Base-by-base conservation (phyloP, 2,329 filamentous ascomycete species). In the Colletotrichum sidae region DNA sequence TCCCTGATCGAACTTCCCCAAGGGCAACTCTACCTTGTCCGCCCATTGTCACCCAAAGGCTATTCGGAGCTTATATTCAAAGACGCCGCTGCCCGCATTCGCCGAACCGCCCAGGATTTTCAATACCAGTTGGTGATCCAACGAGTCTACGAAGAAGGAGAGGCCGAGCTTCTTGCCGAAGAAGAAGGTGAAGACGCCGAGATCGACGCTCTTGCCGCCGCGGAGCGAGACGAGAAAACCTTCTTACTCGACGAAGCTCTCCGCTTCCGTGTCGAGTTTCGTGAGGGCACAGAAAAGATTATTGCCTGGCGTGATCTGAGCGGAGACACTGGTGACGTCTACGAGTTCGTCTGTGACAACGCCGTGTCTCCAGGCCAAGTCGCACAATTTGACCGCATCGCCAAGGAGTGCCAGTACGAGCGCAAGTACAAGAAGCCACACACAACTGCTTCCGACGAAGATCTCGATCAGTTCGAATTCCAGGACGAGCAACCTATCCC, bases 1-100 rank as follows among this genome's bases (percentile, higher is more conserved):
- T 92, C 93, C 52, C 89, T 99, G 75, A 93, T 97, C 79, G 94
- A 98, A 77, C 90, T 99, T 47, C 90, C 94, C 13, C 94, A 98
- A 79, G 96, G 96, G 75, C 94, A 98, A 79, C 92, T 99, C 49
- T 99, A 97, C 79, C 91, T 99, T 71, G 96, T 99, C 72, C 92
- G 96, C 72, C 96, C 96, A 10, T 88, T 93, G 54, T 98, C 95
- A 8, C 94, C 95, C 62, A 99, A 99, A 79, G 96, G 96, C 70
- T 98, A 97, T 78, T 97, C 95, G 2, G 96, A 99, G 79, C 93
- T 98, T 76, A 97, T 99, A 79, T 99, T 97, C 86, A 97, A 96
- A 79, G 96, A 99, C 88, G 92, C 94, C 44, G 92, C 93, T 51
- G 93, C 95, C 57, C 93, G 91, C 69, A 96, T 99, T 74, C 91